phyloP scores from a whole-genome alignment of 805 yeast species.

The Starmera dryadoides region DNA sequence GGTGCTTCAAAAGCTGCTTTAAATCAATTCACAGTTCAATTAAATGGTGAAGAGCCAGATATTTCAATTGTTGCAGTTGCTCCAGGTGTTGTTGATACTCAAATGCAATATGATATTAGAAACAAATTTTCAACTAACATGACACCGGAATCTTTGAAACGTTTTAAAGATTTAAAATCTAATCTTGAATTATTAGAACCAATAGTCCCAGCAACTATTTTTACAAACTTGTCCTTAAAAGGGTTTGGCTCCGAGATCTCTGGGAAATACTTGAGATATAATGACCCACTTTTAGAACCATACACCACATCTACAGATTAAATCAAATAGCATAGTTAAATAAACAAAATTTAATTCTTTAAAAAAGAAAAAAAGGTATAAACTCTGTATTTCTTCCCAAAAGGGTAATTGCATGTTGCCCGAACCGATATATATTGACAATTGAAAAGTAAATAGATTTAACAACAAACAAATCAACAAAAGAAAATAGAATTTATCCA shows the following conservation, averaged over 20 bases:
- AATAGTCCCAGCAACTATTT: constrained; percentile 62
- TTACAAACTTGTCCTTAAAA: constrained; percentile 54
- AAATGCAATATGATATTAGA: constrained; percentile 80
- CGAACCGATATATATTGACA: too few relatives aligned
- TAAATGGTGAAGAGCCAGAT: constrained; percentile 61
- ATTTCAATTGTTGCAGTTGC: constrained; percentile 69
- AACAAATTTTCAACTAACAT: constrained; percentile 51
- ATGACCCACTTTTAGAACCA: constrained; percentile 25
- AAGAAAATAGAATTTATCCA: too few relatives aligned
- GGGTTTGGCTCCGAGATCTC: constrained; percentile 52
- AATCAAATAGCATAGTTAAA: too few relatives aligned
- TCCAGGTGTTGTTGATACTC: constrained; percentile 92
- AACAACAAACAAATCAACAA: too few relatives aligned
- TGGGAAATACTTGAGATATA: constrained; percentile 64
- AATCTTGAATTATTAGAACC: constrained; percentile 58
- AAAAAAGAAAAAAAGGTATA: too few relatives aligned
- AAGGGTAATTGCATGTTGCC: too few relatives aligned
- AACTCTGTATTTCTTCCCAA: too few relatives aligned
- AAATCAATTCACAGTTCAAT: constrained; percentile 62
- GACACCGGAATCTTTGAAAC: constrained; percentile 49
- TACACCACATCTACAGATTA: too few relatives aligned
- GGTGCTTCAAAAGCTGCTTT: constrained; percentile 90
- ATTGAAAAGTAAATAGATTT: too few relatives aligned
- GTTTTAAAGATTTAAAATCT: constrained; percentile 58
- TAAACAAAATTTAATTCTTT: too few relatives aligned